Percentiles rank a stretch among this genome's conserved stretches.
Conservation (phyloP, 2,329 filamentous ascomycete species). For the Alternaria metachromatica region DNA sequence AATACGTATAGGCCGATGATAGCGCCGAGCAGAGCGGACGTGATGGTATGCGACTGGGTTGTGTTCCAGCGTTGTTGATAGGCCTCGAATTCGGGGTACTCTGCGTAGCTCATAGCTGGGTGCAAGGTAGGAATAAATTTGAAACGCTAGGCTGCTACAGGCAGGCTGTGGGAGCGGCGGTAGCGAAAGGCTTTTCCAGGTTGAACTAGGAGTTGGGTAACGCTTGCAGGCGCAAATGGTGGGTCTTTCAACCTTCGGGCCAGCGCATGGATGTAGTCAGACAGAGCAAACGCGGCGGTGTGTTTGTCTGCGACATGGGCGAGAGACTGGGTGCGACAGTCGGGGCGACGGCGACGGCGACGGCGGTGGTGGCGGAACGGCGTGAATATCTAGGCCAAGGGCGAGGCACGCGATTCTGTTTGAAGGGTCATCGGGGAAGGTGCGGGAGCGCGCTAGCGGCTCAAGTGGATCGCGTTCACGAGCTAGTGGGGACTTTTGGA, state of each 20-base stretch:
- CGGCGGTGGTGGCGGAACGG: constrained; percentile 18
- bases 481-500: constrained; percentile 21
- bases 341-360: constrained; percentile 9
- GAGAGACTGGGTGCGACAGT: constrained; percentile 18
- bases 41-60: constrained; percentile 17
- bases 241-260: constrained; percentile 40
- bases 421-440: constrained; percentile 17
- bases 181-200: constrained; percentile 12
- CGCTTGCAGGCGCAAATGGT: constrained; percentile 6
- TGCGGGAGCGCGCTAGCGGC: constrained; percentile 18
- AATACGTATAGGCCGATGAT: constrained; percentile 36
- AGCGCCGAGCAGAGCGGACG: constrained; percentile 25
- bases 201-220: constrained; percentile 13
- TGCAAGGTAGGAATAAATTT: constrained; percentile 14
- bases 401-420: constrained; percentile 12
- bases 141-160: constrained; percentile 4
- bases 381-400: constrained; percentile 21
- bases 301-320: constrained; percentile 45
- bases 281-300: constrained; percentile 38
- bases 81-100: constrained; percentile 25
- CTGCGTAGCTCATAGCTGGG: constrained; percentile 31
- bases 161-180: constrained; percentile 1
- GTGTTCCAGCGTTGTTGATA: constrained; percentile 22
- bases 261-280: constrained; percentile 36
- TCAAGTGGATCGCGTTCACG: constrained; percentile 11